Base-by-base conservation (phyloP, 2,329 filamentous ascomycete species). In the Epichloe gansuensis region DNA sequence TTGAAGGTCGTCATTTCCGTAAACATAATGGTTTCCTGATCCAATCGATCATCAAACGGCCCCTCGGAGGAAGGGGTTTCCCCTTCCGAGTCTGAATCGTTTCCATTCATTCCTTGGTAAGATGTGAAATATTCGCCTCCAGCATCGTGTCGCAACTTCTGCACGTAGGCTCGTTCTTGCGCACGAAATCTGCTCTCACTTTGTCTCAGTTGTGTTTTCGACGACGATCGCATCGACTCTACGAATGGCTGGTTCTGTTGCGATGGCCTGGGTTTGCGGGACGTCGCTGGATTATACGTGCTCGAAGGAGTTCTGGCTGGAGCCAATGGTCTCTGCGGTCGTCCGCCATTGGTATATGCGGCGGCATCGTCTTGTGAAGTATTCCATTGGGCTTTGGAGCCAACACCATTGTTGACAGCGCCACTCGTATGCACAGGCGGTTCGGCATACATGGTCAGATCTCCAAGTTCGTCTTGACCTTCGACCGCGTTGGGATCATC, bases 11-110 rank as follows among this genome's bases (percentile, higher is more conserved):
- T 96, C 89, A 62, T 91, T 90, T 54, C 88, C 87, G 64, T 95
- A 91, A 95, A 95, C 65, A 97, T 82, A 64, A 95, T 83, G 17
- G 88, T 91, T 66, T 96, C 91, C 60, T 94, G 87, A 63, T 96
- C 91, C 67, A 91, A 91, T 15, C 83, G 77, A 64, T 95, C 90
- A 53, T 96, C 91, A 61, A 85, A 88, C 28, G 87, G 86, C 0
- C 83, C 81, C 59, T 94, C 91, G 0, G 88, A 89, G 0, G 85
- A 86, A 0, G 91, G 90, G 0, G 89, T 95, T 63, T 95, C 91
- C 35, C 93, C 91, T 60, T 96, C 93, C 0, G 86, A 85, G 59
- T 95, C 90, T 6, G 89, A 90, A 58, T 93, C 90, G 44, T 88
- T 72, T 57, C 79, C 83, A 43, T 82, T 82, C 2, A 83, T 54